These are phyloP conservation scores for Pseudogymnoascus sp. DNA, from an alignment of 2,329 filamentous ascomycete genomes.

Conservation along the genomic window DNA sequence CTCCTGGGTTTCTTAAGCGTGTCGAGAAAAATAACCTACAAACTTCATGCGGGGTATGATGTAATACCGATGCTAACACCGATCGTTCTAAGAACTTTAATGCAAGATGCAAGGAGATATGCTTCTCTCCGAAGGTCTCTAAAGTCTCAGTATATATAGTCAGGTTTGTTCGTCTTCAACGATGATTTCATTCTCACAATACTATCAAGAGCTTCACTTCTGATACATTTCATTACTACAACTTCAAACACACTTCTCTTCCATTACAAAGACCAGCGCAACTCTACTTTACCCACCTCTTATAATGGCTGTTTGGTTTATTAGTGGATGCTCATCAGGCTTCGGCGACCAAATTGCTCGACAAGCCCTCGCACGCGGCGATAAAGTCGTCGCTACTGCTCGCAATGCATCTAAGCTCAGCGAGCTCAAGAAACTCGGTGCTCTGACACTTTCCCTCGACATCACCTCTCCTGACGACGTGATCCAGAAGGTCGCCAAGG, in stretches of 20 bases:
- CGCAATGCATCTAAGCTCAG: constrained; percentile 32
- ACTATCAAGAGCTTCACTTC: not conserved
- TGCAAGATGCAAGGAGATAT: not conserved
- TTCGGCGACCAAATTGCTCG: constrained; percentile 39
- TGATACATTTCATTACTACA: not conserved
- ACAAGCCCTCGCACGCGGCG: constrained; percentile 35
- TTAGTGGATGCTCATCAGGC: constrained; percentile 41
- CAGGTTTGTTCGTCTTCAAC: not conserved
- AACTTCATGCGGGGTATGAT: not conserved
- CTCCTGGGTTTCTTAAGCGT: not conserved
- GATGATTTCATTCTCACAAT: not conserved
- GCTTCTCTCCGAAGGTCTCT: not conserved
- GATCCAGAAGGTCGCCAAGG: constrained; percentile 30
- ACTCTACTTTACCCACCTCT: not conserved
- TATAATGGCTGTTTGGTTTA: constrained; percentile 35
- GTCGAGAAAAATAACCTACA: not conserved
- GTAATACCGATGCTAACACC: not conserved
- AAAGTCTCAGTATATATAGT: not conserved
- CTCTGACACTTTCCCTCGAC: constrained; percentile 33
- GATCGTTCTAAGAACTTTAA: not conserved
- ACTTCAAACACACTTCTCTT: not conserved
- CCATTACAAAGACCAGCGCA: not conserved
- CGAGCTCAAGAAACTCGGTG: constrained; percentile 29
- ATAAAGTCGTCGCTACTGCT: constrained; percentile 41
- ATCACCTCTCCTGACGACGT: constrained; percentile 31